Evolutionary conservation across 331 rosid genomes (phyloP).

Genomic region (Malus hybrid): DNA sequence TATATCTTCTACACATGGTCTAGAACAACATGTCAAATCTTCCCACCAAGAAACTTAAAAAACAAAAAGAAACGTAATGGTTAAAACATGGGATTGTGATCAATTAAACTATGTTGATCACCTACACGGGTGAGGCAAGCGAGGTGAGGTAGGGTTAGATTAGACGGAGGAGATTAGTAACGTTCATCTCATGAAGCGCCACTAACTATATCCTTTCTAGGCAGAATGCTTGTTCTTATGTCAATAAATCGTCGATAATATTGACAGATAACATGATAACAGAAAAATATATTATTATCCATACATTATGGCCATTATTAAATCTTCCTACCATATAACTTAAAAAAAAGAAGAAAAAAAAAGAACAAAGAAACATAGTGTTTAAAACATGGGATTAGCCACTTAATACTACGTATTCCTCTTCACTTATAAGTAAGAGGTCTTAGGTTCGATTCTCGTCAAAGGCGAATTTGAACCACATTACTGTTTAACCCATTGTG

Average conservation of each 20-base stretch:
- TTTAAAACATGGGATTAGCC: not conserved
- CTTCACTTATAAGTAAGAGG: too few species aligned
- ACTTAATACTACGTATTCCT: too few species aligned
- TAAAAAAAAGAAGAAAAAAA: not conserved
- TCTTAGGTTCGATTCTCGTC: too few species aligned
- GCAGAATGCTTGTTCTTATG: too few species aligned
- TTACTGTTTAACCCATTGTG: too few species aligned
- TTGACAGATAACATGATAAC: not conserved
- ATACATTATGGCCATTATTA: not conserved
- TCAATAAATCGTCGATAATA: too few species aligned
- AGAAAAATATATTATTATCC: too few species aligned
- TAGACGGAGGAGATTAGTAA: too few species aligned
- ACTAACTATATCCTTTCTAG: too few species aligned
- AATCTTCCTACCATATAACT: not conserved
- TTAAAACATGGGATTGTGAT: not conserved
- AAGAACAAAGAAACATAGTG: not conserved
- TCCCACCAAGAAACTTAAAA: not conserved
- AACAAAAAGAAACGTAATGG: not conserved
- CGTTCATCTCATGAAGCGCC: not conserved
- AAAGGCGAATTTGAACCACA: too few species aligned
- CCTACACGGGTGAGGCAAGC: not conserved
- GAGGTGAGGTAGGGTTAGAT: not conserved
- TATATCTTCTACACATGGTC: not conserved
- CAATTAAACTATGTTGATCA: not conserved
- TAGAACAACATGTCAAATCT: constrained; percentile 47